Conservation (phyloP, 169 alveolate genomes). For the Cystoisospora suis region DNA sequence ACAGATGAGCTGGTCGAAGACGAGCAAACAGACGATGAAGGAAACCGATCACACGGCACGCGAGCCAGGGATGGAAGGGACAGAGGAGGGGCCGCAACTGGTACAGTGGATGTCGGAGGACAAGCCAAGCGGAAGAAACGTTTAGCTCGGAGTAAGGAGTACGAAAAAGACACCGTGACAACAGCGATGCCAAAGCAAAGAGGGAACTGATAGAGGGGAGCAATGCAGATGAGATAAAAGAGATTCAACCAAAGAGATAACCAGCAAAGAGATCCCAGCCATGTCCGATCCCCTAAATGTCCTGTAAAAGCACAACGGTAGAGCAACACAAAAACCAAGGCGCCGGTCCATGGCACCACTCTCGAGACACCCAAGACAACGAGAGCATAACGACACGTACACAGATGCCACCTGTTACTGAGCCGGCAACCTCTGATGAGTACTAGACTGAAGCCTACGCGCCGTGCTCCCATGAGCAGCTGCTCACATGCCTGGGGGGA, state of each 20-base stretch:
- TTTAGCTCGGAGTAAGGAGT: constrained; percentile 19
- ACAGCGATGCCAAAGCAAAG: constrained; percentile 9
- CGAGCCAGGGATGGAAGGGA: no score
- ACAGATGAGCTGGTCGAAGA: no score
- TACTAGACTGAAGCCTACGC: no score
- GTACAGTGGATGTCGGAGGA: neutral
- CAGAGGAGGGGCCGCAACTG: constrained; percentile 50
- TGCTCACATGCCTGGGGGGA: no score
- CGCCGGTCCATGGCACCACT: neutral
- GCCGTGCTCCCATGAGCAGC: no score
- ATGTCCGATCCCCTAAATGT: constrained; percentile 12
- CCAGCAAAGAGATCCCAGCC: constrained; percentile 6
- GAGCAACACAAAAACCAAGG: no score
- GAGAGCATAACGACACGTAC: no score
- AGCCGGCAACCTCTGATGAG: no score
- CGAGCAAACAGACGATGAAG: no score
- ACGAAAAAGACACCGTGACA: constrained; percentile 40
- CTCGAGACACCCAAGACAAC: no score
- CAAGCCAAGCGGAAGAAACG: neutral
- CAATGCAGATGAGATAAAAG: neutral
- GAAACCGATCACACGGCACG: no score
- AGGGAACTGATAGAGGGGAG: constrained; percentile 35
- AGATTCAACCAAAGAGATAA: constrained; percentile 34
- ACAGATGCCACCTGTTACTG: no score
- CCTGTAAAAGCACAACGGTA: neutral